phyloP scores from a whole-genome alignment of 306 rosid genomes.

The Potentilla sterilis region DNA sequence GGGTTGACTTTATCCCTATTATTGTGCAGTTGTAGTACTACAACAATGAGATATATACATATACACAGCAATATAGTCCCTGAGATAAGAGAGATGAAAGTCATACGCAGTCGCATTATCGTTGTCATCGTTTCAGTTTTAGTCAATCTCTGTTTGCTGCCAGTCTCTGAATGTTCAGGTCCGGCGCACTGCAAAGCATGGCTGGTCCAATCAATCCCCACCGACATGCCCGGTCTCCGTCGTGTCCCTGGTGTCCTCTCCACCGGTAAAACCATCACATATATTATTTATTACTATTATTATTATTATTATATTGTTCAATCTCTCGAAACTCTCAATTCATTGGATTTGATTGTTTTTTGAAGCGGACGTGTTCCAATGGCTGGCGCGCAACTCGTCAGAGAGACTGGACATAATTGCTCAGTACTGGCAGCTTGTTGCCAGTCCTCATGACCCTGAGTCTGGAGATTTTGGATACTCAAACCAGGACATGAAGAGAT shows the following conservation, averaged over 20 bases:
- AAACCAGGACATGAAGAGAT: slow-evolving; percentile 44
- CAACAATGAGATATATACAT: not conserved
- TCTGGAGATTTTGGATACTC: slow-evolving; percentile 90
- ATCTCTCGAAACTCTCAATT: not conserved
- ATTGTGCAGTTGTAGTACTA: not conserved
- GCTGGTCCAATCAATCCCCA: slow-evolving; percentile 90
- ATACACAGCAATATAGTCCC: not conserved
- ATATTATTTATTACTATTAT: no score
- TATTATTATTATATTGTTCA: no score
- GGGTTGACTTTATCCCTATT: not conserved
- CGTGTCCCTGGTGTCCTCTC: slow-evolving; percentile 74
- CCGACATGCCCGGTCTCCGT: slow-evolving; percentile 68
- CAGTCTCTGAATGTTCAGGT: slow-evolving; percentile 23
- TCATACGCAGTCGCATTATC: not conserved
- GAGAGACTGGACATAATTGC: slow-evolving; percentile 66
- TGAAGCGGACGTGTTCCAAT: slow-evolving; percentile 75
- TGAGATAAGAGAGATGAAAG: slow-evolving; percentile 13
- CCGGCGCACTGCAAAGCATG: slow-evolving; percentile 63
- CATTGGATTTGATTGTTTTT: not conserved
- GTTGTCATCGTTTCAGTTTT: slow-evolving; percentile 15
- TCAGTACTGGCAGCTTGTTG: slow-evolving; percentile 75
- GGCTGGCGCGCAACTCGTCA: slow-evolving; percentile 81
- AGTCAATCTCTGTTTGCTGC: slow-evolving; percentile 30
- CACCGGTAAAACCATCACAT: slow-evolving; percentile 38
- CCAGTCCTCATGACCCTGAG: slow-evolving; percentile 56